Percentiles rank a stretch among this genome's conserved stretches.
phyloP scores from a whole-genome alignment of 2,329 filamentous ascomycete species.

The Anisogramma anomala region DNA sequence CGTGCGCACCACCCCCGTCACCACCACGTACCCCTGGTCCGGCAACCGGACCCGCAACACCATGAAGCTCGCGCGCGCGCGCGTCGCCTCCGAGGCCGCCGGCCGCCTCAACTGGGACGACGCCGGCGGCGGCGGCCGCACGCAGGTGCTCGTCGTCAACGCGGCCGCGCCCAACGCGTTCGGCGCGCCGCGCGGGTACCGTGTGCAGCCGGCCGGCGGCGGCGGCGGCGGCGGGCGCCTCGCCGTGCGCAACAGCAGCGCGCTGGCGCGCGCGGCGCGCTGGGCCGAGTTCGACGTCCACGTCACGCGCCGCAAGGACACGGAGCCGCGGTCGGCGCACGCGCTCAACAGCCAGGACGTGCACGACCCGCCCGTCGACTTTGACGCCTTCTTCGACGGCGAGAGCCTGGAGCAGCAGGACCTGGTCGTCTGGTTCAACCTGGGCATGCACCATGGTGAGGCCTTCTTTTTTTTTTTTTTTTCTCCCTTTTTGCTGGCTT shows the following conservation, averaged over 20 bases:
- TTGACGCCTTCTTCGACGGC: constrained; percentile 35
- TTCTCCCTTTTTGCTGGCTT: neutral
- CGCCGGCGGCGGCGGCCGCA: constrained; percentile 35
- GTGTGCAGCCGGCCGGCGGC: constrained; percentile 29
- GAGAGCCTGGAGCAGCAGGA: constrained; percentile 32
- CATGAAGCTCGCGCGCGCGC: constrained; percentile 35
- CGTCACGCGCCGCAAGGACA: constrained; percentile 39
- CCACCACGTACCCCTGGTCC: constrained; percentile 36
- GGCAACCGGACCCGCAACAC: constrained; percentile 34
- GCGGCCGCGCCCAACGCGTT: constrained; percentile 34
- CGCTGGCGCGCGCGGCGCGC: constrained; percentile 31
- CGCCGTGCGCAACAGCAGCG: constrained; percentile 36
- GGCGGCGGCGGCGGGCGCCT: constrained; percentile 30
- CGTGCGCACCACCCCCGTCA: constrained; percentile 23
- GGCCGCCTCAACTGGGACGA: constrained; percentile 35
- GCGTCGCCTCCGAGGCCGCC: constrained; percentile 31
- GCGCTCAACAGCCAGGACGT: constrained; percentile 34
- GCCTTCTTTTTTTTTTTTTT: neutral
- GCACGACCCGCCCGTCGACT: constrained; percentile 37
- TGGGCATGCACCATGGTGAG: constrained; percentile 40
- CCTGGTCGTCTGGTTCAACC: constrained; percentile 40
- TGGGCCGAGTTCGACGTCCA: constrained; percentile 42
- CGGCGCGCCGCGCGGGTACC: constrained; percentile 41
- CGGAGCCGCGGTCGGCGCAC: constrained; percentile 35
- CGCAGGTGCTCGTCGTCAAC: constrained; percentile 41